A percentile compares a stretch with the other conserved stretches of the same genome.
Conservation (phyloP, 208 protist genomes). For the Acanthamoeba healyi region DNA sequence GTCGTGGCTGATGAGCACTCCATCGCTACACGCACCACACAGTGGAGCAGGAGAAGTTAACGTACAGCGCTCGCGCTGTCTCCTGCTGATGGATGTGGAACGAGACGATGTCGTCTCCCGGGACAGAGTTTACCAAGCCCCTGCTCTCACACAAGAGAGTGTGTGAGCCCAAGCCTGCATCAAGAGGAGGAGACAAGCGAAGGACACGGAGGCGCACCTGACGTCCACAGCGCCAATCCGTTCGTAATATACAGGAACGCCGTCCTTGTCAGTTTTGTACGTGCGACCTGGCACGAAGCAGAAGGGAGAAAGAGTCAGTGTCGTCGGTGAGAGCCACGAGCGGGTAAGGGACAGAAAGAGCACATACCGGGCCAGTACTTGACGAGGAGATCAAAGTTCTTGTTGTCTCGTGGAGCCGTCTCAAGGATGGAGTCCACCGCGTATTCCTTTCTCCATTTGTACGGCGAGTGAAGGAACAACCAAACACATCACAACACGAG, state of each 20-base stretch:
- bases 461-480: neutral
- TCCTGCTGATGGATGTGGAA: conserved; percentile 73
- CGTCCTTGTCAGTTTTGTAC: conserved; percentile 51
- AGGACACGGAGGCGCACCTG: neutral
- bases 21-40: neutral
- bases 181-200: neutral
- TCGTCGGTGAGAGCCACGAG: neutral
- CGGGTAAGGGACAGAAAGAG: no score
- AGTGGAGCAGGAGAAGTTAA: neutral
- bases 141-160: neutral
- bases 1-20: neutral
- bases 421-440: conserved; percentile 54
- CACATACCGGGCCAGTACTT: conserved; percentile 61
- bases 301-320: neutral
- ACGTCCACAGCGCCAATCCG: conserved; percentile 55
- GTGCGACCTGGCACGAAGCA: neutral
- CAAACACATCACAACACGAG: no score
- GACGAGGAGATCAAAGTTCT: conserved; percentile 24
- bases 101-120: neutral
- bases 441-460: conserved; percentile 51
- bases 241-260: conserved; percentile 41
- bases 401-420: conserved; percentile 37
- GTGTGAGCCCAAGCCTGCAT: neutral
- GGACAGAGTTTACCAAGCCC: conserved; percentile 36
- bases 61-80: conserved; percentile 31